Evolutionary conservation across 176 grass and related monocot genomes (phyloP), one percentile per base, ranked within the genome.

Genomic region (Triticum urartu): DNA sequence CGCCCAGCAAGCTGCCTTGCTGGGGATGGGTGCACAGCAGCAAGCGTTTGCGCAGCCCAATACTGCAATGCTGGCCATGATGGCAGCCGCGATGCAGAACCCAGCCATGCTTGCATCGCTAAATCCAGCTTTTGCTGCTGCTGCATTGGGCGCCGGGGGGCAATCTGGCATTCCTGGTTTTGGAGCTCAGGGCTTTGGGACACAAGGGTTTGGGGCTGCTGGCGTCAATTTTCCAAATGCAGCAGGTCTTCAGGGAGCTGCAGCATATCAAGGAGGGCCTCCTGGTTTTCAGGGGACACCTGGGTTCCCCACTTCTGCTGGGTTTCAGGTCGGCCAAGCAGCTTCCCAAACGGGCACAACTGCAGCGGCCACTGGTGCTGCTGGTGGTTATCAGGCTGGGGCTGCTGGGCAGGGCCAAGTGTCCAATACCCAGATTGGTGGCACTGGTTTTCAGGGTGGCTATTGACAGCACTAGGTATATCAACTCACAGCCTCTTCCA

Each of bases 81-180:
- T 99, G 81, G 92, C 95, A 39, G 92, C 97, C 0, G 94, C 97
- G 11, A 92, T 93, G 92, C 97, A 99, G 68, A 99, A 99, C 87
- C 92, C 92, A 24, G 89, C 92, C 77, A 90, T 96, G 94, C 83
- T 96, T 18, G 94, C 94, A 59, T 84, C 96, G 7, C 84, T 95
- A 78, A 98, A 96, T 77, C 97, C 97, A 10, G 91, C 95, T 54
- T 92, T 98, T 81, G 93, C 90, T 28, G 92, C 97, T 79, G 92
- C 97, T 79, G 93, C 96, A 68, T 84, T 94, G n/a, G 88, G 94
- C 56, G 90, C 89, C 17, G 90, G 90, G 52, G 85, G 78, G 0
- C 97, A 95, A 62, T 30, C 87, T 77, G 91, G 84, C 22, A 70
- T 91, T 77, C 67, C 81, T 30, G 89, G 85, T 75, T 95, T 89